These are phyloP conservation scores for Eimeria mitis DNA, from an alignment of 169 alveolate species.

Conservation along the genomic window DNA sequence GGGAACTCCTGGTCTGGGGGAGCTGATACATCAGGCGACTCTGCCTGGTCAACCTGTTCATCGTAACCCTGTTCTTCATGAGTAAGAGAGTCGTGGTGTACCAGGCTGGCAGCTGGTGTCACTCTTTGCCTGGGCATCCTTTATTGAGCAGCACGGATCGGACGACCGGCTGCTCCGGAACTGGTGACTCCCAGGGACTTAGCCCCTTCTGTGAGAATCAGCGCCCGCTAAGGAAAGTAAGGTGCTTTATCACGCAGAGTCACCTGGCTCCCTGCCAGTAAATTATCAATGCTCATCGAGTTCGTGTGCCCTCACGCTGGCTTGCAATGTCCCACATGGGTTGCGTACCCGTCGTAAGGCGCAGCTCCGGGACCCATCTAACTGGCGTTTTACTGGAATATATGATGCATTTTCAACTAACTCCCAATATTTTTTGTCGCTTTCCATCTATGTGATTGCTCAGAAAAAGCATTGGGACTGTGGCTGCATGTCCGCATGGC, in stretches of 20 bases:
- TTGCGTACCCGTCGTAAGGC: slow-evolving; percentile 20
- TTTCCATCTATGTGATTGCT: neutral
- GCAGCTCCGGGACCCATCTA: slow-evolving; percentile 46
- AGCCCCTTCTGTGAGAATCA: neutral
- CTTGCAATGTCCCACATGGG: slow-evolving; percentile 47
- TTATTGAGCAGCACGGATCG: slow-evolving; percentile 7
- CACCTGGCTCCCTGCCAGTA: slow-evolving; percentile 4
- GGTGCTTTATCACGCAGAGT: neutral
- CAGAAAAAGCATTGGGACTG: slow-evolving; percentile 15
- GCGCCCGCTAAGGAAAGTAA: neutral
- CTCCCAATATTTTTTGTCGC: neutral
- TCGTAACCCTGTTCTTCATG: slow-evolving; percentile 36
- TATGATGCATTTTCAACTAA: neutral
- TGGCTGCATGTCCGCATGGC: slow-evolving; percentile 53
- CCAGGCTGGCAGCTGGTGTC: slow-evolving; percentile 50
- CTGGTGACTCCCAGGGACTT: neutral
- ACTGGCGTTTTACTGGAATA: neutral
- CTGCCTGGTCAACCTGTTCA: neutral
- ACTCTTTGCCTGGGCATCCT: slow-evolving; percentile 66
- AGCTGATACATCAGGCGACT: slow-evolving; percentile 13
- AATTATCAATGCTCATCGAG: neutral
- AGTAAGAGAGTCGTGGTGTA: slow-evolving; percentile 28
- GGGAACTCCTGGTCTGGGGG: slow-evolving; percentile 5
- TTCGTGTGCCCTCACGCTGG: slow-evolving; percentile 19
- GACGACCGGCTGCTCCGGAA: slow-evolving; percentile 38